Evolutionary conservation across 495 filamentous ascomycete genomes (phyloP).

Genomic region (Pyronema domesticum): DNA sequence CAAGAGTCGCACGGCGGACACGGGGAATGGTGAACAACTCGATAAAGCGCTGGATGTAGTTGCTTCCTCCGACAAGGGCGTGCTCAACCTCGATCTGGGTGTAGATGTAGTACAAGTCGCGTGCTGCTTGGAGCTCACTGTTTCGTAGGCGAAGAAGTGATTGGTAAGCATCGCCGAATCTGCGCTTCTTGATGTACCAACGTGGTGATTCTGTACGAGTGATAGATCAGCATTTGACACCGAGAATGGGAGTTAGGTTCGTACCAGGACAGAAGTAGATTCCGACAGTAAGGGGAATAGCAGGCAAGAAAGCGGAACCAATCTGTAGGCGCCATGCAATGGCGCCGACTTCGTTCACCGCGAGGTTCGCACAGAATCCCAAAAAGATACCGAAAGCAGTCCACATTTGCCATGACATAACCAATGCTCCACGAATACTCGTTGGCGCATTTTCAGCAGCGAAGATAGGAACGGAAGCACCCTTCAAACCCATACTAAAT

Average conservation of each 20-base stretch:
- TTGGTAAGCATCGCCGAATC: constrained; percentile 45
- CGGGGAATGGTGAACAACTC: constrained; percentile 59
- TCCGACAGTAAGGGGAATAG: constrained; percentile 46
- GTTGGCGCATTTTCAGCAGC: constrained; percentile 59
- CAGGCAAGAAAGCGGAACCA: constrained; percentile 58
- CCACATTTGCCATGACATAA: constrained; percentile 65
- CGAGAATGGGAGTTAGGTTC: neutral
- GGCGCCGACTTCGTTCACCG: constrained; percentile 40
- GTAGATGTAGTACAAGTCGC: constrained; percentile 70
- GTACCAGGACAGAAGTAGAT: constrained; percentile 49
- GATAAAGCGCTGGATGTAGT: constrained; percentile 33
- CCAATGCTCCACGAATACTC: constrained; percentile 51
- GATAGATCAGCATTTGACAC: neutral
- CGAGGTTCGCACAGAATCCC: constrained; percentile 50
- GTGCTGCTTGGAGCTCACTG: constrained; percentile 54
- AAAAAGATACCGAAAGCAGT: constrained; percentile 67
- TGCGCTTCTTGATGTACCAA: constrained; percentile 59
- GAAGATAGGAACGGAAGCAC: constrained; percentile 59
- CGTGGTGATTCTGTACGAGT: constrained; percentile 23
- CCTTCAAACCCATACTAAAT: constrained; percentile 57
- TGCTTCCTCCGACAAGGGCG: constrained; percentile 47
- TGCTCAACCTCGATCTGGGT: constrained; percentile 47
- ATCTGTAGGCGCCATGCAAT: constrained; percentile 57
- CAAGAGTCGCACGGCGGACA: constrained; percentile 54
- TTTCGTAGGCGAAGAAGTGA: constrained; percentile 45